Conservation (phyloP, 2,329 filamentous ascomycete species). For the Niveomyces coronatus region DNA sequence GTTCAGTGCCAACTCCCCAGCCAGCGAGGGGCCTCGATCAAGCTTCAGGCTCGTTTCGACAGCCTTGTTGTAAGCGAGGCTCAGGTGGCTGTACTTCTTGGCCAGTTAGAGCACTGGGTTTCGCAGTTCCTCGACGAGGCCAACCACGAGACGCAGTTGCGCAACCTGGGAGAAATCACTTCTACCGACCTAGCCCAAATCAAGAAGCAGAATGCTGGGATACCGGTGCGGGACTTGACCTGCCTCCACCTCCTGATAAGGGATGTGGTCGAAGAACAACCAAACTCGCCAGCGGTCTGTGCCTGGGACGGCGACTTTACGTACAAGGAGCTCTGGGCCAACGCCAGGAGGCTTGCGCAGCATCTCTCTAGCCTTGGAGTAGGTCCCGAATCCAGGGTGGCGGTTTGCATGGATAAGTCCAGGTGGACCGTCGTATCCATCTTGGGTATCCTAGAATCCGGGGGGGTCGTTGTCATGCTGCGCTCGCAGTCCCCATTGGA, state of each 20-base stretch:
- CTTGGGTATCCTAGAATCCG: conserved; percentile 6
- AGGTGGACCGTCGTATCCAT: conserved; percentile 9
- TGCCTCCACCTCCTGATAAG: conserved; percentile 3
- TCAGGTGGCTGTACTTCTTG: conserved; percentile 8
- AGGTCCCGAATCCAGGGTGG: conserved; percentile 4
- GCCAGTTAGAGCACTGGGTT: conserved; percentile 6
- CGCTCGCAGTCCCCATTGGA: conserved; percentile 1
- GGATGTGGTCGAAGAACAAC: background rate
- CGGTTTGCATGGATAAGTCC: conserved; percentile 10
- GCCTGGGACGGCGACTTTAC: conserved; percentile 9
- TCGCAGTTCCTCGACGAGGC: conserved; percentile 3
- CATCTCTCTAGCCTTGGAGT: conserved; percentile 8
- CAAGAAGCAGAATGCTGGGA: conserved; percentile 4
- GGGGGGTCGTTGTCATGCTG: conserved; percentile 7
- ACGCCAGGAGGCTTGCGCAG: conserved; percentile 3
- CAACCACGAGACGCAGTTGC: conserved; percentile 1
- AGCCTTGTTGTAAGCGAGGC: conserved; percentile 2
- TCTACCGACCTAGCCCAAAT: conserved; percentile 5
- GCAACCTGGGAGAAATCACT: conserved; percentile 2
- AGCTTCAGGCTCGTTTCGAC: conserved; percentile 7
- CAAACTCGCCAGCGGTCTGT: conserved; percentile 5
- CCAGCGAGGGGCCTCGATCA: conserved; percentile 1
- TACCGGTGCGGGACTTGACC: conserved; percentile 2
- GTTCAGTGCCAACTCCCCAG: conserved; percentile 6
- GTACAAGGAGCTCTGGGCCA: conserved; percentile 3